These are phyloP conservation scores for Podospora conica DNA, from an alignment of 495 filamentous ascomycete species.

Conservation along the genomic window DNA sequence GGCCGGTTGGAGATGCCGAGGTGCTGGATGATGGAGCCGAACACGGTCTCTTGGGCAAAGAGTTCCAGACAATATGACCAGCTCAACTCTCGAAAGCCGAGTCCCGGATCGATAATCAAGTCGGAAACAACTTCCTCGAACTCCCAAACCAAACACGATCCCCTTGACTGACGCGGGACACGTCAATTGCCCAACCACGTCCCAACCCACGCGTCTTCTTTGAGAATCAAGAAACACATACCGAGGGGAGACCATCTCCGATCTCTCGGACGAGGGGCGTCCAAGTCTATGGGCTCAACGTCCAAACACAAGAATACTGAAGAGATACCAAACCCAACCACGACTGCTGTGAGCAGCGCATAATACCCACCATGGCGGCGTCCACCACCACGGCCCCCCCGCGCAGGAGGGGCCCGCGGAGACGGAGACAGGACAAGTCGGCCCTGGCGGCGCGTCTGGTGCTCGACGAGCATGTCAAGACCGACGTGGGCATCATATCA, in stretches of 20 bases:
- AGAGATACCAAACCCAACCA: no score
- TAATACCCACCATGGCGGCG: conserved; percentile 21
- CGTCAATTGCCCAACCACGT: not conserved
- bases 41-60: not conserved
- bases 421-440: conserved; percentile 52
- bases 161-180: not conserved
- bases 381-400: conserved; percentile 14
- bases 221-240: not conserved
- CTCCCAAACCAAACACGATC: not conserved
- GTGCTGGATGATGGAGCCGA: not conserved
- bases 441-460: conserved; percentile 51
- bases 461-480: conserved; percentile 78
- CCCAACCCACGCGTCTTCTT: not conserved
- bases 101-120: not conserved
- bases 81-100: not conserved
- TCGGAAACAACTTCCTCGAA: not conserved
- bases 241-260: not conserved
- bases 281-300: not conserved
- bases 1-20: conserved; percentile 6
- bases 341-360: not conserved
- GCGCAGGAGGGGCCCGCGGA: conserved; percentile 26
- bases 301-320: not conserved
- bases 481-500: conserved; percentile 81
- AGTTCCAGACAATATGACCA: not conserved
- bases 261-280: not conserved